Evolutionary conservation across 2,329 filamentous ascomycete genomes (phyloP), one percentile per base, ranked within the genome.

Genomic region (Cladophialophora yegresii): DNA sequence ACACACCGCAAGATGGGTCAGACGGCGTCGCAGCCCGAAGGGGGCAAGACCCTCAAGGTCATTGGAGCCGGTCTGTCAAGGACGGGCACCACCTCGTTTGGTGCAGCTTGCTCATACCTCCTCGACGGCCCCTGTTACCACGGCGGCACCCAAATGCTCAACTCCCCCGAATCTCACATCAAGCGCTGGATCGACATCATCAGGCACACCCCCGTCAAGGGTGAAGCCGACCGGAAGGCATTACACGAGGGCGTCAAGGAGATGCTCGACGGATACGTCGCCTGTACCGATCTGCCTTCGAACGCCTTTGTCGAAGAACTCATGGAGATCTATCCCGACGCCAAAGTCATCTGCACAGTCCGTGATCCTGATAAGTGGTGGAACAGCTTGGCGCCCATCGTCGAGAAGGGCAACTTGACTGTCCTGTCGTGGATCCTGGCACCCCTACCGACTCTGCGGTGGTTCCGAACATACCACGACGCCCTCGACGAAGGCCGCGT

Each of bases 1-100:
- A n/a, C 54, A 13, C 40, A 28, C 26, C 6, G 26, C 49, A 64
- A 22, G 4, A 71, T 71, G 69, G 69, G 69, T 56, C 69, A 71
- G 51, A 64, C 63, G 49, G 67, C 69, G 49, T 71, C 69, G 7
- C 64, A 69, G 54, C 69, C 69, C 49, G 62, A 59, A 13, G 50
- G 61, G 9, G 67, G 66, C 45, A 64, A 60, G 50, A 55, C 67
- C 26, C 58, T 71, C 54, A 58, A 62, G 55, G 69, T 71, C 53
- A 69, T 71, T 28, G 69, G 69, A 33, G 67, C 67, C 9, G 69
- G 69, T 55, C 64, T 71, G 20, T 68, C 81, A 13, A 76, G 82
- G 56, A 84, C 82, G 1, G 82, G 82, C 13, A 84, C 81, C 0
- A 75, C 82, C 9, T 83, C 83, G 26, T 81, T 83, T 74, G 78